Conservation (phyloP, 148 eudicot genomes). For the Cornus kousa region DNA sequence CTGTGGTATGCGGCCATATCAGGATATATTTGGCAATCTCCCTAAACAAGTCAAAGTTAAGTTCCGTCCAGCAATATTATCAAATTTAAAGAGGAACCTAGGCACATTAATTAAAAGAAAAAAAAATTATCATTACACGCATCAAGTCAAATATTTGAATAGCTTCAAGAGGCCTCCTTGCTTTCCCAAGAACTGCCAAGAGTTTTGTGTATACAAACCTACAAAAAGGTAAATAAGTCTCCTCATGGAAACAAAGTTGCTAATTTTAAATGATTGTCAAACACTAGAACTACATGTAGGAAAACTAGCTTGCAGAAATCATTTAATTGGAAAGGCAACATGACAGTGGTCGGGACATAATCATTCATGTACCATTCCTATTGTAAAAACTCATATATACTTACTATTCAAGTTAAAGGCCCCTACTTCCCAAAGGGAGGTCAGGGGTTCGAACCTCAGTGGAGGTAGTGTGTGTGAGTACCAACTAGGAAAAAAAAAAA, state of each 20-base stretch:
- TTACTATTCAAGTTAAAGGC: no score
- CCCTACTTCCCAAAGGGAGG: no score
- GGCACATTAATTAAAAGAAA: conserved; percentile 10
- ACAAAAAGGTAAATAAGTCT: conserved; percentile 6
- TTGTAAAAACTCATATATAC: no score
- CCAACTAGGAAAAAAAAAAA: no score
- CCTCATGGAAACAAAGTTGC: neutral
- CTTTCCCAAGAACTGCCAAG: conserved; percentile 79
- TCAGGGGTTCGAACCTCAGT: no score
- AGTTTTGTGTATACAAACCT: conserved; percentile 97
- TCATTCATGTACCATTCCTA: no score
- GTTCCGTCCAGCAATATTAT: conserved; percentile 22
- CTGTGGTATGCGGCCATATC: conserved; percentile 96
- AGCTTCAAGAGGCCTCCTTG: conserved; percentile 79
- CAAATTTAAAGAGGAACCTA: conserved; percentile 10
- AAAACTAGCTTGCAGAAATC: conserved; percentile 1
- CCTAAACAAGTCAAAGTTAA: conserved; percentile 44
- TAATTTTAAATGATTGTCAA: neutral
- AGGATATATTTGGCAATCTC: conserved; percentile 81
- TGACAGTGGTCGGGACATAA: neutral
- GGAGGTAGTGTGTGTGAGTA: no score
- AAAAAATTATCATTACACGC: conserved; percentile 55
- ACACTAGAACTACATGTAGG: neutral
- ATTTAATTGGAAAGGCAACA: neutral
- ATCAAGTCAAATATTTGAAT: conserved; percentile 72